Evolutionary conservation across 176 grass and related monocot genomes (phyloP), one percentile per base, ranked within the genome.

Genomic region (Triticum urartu): DNA sequence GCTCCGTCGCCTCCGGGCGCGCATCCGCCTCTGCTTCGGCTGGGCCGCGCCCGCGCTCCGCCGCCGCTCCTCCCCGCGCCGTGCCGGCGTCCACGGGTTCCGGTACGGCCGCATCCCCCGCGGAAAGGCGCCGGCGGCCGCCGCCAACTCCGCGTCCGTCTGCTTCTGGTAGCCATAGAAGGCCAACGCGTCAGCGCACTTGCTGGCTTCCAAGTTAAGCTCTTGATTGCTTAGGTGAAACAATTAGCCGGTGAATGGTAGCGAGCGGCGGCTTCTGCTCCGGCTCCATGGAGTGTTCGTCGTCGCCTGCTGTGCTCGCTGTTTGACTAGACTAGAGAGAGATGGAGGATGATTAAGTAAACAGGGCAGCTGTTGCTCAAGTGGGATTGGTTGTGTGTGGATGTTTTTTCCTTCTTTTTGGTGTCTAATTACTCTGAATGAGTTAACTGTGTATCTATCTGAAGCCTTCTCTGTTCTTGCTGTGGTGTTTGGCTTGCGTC

Each of bases 11-110:
- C 89, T 83, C 28, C 63, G 89, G 25, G 84, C 79, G 39, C 62
- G 79, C 89, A 84, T 85, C n/a, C 93, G 90, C 42, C 85, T 87
- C 74, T 86, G 87, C 75, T 86, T 89, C 75, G 61, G 80, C 40
- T 86, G 91, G 87, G 87, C 76, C 30, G 48, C 86, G 10, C 85
- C 72, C 7, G 72, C 24, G 3, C 71, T 74, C 24, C 72, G 89
- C 30, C 86, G 86, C 34, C 66, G 67, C 42, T 50, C 40, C n/a
- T 45, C 71, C 22, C 8, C 40, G 0, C 52, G 80, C 15, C 18
- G 79, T 4, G 9, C 12, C 3, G 72, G 38, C 8, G 15, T 18
- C 50, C 1, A 9, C 17, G 66, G 72, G 6, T 50, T 81, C 42
- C 84, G 54, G 54, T 87, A 89, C 86, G 86, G 90, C 52, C 86